Base-by-base conservation (phyloP, 2,329 filamentous ascomycete species). In the Exophiala mesophila region DNA sequence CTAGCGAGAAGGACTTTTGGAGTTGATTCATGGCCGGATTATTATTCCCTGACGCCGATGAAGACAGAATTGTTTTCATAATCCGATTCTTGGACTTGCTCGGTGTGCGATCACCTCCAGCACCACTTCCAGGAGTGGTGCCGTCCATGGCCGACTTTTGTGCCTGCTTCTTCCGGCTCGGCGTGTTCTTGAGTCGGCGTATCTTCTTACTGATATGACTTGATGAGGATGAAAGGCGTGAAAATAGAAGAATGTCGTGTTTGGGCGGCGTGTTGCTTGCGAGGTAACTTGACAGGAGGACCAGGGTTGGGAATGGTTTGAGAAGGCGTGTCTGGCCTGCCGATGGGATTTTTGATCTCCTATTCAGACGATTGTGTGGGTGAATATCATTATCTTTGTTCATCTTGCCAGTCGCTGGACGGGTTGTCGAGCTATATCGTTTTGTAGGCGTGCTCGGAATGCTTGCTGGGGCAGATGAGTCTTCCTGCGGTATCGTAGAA, bases 211-310 rank as follows among this genome's bases (percentile, higher is more conserved):
- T 59, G 5, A 62, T 63, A 19, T 65, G 67, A 28, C 63, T 53
- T 0, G 65, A 67, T 1, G 65, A 64, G 5, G 65, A 65, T 10
- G 68, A 68, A 39, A 70, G 65, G 51, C 70, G 71, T 6, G 69
- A 71, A 55, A 73, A 72, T 46, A 72, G 68, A 41, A 70, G 64
- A 5, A 67, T 70, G 53, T 73, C 70, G 9, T 71, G 60, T 26
- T 68, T 61, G 37, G 66, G 64, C 1, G 66, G 68, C 18, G 62
- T 72, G 52, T 71, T 64, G 8, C 68, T 69, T 36, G 69, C 68
- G 13, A 73, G 57, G 49, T 70, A 72, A 35, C 68, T 64, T 17
- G 69, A 64, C 21, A 70, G 64, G 29, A 73, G 58, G 48, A 73
- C 59, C 28, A 71, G 52, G 10, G 68, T 67, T n/a, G 69, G 58